A percentile compares a stretch with the other conserved stretches of the same genome.
Conservation (phyloP, 768 basidiomycete genomes). For the Leccinum pellstonianum region DNA sequence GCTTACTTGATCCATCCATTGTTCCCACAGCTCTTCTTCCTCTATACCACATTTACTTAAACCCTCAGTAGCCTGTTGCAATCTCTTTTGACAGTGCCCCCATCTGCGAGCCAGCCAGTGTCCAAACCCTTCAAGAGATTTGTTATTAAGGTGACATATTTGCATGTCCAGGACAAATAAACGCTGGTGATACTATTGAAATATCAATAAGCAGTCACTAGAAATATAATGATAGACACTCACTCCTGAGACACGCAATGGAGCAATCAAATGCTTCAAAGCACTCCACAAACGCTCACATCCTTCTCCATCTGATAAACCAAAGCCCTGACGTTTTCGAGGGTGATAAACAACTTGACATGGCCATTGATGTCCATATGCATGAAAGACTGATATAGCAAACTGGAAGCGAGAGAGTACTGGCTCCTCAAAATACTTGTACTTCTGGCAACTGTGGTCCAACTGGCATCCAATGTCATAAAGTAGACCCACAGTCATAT, state of each 20-base stretch:
- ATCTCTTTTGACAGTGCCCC: neutral
- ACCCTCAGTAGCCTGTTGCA: neutral
- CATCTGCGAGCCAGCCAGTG: neutral
- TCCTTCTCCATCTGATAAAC: neutral
- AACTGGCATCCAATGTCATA: neutral
- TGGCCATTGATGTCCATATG: neutral
- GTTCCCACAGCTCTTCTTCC: neutral
- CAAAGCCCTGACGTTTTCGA: too few species aligned
- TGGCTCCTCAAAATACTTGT: neutral
- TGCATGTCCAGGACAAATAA: neutral
- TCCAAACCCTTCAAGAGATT: neutral
- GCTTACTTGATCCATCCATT: neutral
- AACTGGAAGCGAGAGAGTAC: neutral
- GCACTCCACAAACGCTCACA: neutral
- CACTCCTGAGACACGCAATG: neutral
- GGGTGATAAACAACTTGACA: too few species aligned
- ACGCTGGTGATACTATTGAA: neutral
- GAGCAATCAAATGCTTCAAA: neutral
- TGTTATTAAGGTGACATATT: neutral
- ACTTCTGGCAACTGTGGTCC: neutral
- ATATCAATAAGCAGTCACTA: too few species aligned
- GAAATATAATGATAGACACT: too few species aligned
- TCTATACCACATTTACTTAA: neutral
- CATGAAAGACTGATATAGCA: neutral
- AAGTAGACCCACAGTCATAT: neutral